Base-by-base conservation (phyloP, 1,284 basidiomycete species). In the Rhodotorula sp. region DNA sequence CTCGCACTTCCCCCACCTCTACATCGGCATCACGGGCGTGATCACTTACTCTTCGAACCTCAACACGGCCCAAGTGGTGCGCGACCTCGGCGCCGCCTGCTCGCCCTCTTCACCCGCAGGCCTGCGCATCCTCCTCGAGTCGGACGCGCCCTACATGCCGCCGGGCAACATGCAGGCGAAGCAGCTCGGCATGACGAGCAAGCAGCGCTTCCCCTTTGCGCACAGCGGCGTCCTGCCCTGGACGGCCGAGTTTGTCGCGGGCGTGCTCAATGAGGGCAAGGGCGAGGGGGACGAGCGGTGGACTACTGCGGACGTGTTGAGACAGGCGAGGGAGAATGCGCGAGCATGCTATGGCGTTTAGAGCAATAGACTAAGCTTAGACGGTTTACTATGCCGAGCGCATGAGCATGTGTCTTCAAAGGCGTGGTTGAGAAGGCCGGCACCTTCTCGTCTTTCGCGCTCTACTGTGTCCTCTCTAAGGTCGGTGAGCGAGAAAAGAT, bases 91-190 rank as follows among this genome's bases (percentile, higher is more conserved):
- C 73, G 75, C 70, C 77, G 70, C 44, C 74, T 17, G 71, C 69
- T 52, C 80, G 78, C 57, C 72, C 9, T 41, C 48, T 12, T 46
- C 23, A 17, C 63, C 67, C 0, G 23, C 57, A 1, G 64, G 50
- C 13, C 81, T 89, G 3, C 87, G 89, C 57, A 88, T 91, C 74
- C 81, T 92, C 4, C 84, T 92, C 4, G 91, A 92, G 80, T 92
- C 91, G 0, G 91, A 92, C 74, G 90, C 90, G 0, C 91, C 91
- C 0, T 92, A 86, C 82, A 92, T 92, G 91, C 84, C 89, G 0
- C 91, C 91, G 0, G 83, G 86, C 0, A 92, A 90, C 73, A 80
- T 92, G 44, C 83, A 87, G 0, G 80, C 89, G 60, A 88, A 86
- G 74, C 87, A 87, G 27, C 64, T 75, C 21, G 74, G 74, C 34